These are phyloP conservation scores for Neurospora tetrasperma DNA, from an alignment of 495 filamentous ascomycete genomes.

Conservation along the genomic window DNA sequence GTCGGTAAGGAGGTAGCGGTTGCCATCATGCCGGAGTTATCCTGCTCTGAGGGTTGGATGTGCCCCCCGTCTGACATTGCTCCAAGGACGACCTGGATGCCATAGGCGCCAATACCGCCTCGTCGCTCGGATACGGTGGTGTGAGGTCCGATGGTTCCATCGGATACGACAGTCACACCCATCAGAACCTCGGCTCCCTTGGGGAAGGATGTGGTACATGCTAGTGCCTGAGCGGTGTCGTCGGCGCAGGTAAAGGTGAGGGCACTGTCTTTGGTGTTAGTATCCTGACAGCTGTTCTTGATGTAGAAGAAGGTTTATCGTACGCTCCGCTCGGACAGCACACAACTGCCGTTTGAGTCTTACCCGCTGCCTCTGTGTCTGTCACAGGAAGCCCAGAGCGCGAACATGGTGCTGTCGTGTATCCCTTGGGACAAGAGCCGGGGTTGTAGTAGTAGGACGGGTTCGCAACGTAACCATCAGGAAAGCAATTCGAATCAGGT, in stretches of 20 bases:
- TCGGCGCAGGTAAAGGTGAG: constrained; percentile 15
- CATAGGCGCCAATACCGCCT: constrained; percentile 16
- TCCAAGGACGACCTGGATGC: constrained; percentile 19
- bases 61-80: neutral
- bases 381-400: constrained; percentile 2
- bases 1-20: neutral
- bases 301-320: neutral
- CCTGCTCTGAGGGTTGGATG: neutral
- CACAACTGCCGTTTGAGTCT: constrained; percentile 17
- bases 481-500: constrained; percentile 15
- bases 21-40: neutral
- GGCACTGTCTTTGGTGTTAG: constrained; percentile 3
- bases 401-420: constrained; percentile 21
- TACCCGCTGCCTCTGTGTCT: neutral
- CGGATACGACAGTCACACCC: constrained; percentile 10
- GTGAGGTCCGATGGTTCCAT: constrained; percentile 7
- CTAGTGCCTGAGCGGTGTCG: constrained; percentile 4
- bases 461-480: constrained; percentile 17
- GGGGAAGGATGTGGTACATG: constrained; percentile 16
- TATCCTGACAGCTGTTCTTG: neutral
- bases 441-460: constrained; percentile 26
- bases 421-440: constrained; percentile 21
- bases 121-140: constrained; percentile 6
- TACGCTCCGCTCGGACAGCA: constrained; percentile 21
- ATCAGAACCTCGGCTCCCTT: constrained; percentile 5